Evolutionary conservation across 1,284 basidiomycete species (phyloP), one percentile per base, ranked within the genome.

Genomic region (Psilocybe mexicana): DNA sequence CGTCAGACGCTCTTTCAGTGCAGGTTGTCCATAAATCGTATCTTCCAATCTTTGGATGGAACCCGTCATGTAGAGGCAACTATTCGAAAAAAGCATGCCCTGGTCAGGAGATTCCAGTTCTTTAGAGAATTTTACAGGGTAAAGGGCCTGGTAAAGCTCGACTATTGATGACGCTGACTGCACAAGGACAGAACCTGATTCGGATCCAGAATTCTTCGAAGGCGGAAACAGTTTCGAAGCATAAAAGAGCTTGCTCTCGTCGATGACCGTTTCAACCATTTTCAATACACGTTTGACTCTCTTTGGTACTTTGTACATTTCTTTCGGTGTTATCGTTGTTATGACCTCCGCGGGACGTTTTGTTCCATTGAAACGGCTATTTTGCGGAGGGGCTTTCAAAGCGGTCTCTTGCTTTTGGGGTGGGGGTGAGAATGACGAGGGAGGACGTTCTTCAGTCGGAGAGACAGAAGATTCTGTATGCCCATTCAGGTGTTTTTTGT

Each of bases 21-120:
- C 61, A 2, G 66, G 59, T 30, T 73, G 63, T 5, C 67, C 65
- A 35, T 61, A 65, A 49, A 49, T 69, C 62, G 55, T 63, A 38
- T 70, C 63, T 50, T 74, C 70, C 23, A 83, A 61, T 18, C 70
- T 76, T 58, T 71, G 71, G 10, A 83, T 69, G 69, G 82, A 81
- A 28, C 72, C 77, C 45, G 72, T 76, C 58, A 98, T 76, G 70
- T 90, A 94, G 26, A 82, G 70, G 65, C 89, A 94, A 63, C 97
- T 93, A 71, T 98, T 98, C 25, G 91, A 87, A 69, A 93, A 92
- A 52, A 89, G 85, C 81, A 98, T 88, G 0, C 84, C 78, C 28
- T 82, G 74, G 12, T 85, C 83, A 3, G 88, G 78, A 0, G 83
- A 80, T 36, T 80, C 74, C 40, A 93, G 73, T 26, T 80, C 76